A percentile compares a stretch with the other conserved stretches of the same genome.
Evolutionary conservation across 768 basidiomycete genomes (phyloP).

Genomic region (Mycena alexandri): DNA sequence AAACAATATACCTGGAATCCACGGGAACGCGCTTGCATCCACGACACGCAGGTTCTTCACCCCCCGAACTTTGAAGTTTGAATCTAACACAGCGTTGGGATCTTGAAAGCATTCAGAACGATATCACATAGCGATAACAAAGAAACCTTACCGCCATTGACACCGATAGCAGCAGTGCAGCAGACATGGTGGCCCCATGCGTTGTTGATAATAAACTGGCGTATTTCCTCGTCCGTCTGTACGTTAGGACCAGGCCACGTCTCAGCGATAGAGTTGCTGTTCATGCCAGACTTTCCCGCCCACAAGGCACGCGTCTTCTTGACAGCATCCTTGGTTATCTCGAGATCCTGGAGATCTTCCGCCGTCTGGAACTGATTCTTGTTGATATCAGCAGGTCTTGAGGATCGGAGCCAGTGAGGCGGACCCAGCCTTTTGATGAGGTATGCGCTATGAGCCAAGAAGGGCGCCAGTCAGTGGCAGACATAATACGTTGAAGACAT

Average conservation of each 20-base stretch:
- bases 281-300: conserved; percentile 20
- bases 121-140: not conserved
- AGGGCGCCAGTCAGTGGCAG: not conserved
- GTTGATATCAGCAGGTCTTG: conserved; percentile 32
- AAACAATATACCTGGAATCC: conserved; percentile 17
- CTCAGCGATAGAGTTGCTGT: conserved; percentile 11
- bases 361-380: conserved; percentile 32
- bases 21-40: conserved; percentile 35
- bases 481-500: too few relatives aligned
- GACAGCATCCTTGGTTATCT: conserved; percentile 14
- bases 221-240: conserved; percentile 24
- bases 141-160: conserved; percentile 18
- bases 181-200: conserved; percentile 34
- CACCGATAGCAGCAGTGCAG: conserved; percentile 29
- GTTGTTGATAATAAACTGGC: conserved; percentile 24
- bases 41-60: conserved; percentile 37
- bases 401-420: conserved; percentile 26
- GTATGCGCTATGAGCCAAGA: conserved; percentile 4
- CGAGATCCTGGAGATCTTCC: conserved; percentile 16
- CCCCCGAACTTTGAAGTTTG: conserved; percentile 37
- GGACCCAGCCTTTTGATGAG: conserved; percentile 29
- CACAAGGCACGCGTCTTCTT: conserved; percentile 28
- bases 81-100: conserved; percentile 35
- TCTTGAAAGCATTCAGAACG: not conserved
- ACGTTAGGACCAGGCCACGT: conserved; percentile 28